Evolutionary conservation across 108 stramenopile genomes (phyloP).

Genomic region (Pseudonitzschia multistriata): DNA sequence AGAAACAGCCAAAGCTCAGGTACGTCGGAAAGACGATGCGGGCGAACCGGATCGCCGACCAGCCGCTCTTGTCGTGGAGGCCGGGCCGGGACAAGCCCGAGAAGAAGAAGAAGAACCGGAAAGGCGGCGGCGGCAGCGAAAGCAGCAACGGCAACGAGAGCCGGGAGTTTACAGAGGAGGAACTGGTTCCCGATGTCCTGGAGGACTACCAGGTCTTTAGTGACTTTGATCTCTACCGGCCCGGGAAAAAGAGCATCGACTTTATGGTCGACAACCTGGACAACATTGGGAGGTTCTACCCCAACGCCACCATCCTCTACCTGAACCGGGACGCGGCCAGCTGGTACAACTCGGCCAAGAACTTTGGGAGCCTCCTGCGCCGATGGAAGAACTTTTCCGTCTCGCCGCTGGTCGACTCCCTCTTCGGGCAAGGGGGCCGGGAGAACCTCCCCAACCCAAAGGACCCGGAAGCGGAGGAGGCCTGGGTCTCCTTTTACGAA

Average conservation of each 20-base stretch:
- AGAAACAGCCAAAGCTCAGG: neutral
- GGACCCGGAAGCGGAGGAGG: neutral
- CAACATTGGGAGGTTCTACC: neutral
- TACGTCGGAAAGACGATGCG: neutral
- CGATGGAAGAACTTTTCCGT: neutral
- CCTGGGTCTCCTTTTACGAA: neutral
- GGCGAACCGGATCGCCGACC: neutral
- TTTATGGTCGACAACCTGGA: neutral
- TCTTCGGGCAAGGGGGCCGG: neutral
- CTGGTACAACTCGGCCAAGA: neutral
- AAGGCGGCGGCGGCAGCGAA: neutral
- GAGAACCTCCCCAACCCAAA: neutral
- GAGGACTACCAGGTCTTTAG: neutral
- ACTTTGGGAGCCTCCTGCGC: neutral
- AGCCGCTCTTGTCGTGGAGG: neutral
- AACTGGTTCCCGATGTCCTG: neutral
- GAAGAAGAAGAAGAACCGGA: no score
- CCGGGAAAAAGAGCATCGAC: neutral
- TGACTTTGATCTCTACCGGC: neutral
- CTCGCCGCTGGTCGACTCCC: neutral
- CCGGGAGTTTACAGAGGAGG: no score
- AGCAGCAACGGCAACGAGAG: neutral
- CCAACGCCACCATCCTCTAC: neutral
- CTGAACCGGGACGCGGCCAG: neutral
- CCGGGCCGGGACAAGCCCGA: no score